Conservation (phyloP, 495 filamentous ascomycete genomes). For the Tirmania nivea region DNA sequence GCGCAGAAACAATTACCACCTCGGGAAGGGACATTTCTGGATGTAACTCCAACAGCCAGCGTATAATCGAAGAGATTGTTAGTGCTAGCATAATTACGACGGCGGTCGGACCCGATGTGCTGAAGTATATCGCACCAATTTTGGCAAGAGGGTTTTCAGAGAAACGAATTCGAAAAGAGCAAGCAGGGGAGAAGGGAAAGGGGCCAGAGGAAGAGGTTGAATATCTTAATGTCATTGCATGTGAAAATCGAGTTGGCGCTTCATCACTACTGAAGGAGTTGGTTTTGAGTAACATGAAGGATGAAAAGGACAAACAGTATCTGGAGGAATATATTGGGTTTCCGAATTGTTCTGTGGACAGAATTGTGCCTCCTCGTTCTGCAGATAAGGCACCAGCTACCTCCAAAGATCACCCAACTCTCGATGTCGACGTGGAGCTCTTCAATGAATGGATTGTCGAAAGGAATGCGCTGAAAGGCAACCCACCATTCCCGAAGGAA, state of each 20-base stretch:
- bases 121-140: constrained; percentile 83
- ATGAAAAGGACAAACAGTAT: constrained; percentile 19
- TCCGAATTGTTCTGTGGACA: constrained; percentile 93
- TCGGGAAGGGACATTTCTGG: constrained; percentile 50
- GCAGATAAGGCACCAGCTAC: constrained; percentile 22
- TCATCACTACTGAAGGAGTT: constrained; percentile 27
- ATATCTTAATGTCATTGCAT: constrained; percentile 52
- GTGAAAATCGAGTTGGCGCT: constrained; percentile 87
- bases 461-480: constrained; percentile 20
- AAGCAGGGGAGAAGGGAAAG: not conserved
- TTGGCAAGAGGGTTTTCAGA: constrained; percentile 77
- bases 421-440: constrained; percentile 88
- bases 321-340: constrained; percentile 32
- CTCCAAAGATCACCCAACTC: constrained; percentile 3
- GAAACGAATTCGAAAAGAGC: constrained; percentile 49
- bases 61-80: constrained; percentile 64
- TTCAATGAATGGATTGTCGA: constrained; percentile 99
- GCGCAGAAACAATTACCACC: constrained; percentile 55
- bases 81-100: constrained; percentile 82
- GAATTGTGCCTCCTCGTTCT: constrained; percentile 67
- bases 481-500: constrained; percentile 48
- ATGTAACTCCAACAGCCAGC: constrained; percentile 57
- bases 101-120: constrained; percentile 84
- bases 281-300: constrained; percentile 9
- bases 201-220: not conserved